Evolutionary conservation across 345 rosid genomes (phyloP).

Genomic region (Dovyalis caffra): DNA sequence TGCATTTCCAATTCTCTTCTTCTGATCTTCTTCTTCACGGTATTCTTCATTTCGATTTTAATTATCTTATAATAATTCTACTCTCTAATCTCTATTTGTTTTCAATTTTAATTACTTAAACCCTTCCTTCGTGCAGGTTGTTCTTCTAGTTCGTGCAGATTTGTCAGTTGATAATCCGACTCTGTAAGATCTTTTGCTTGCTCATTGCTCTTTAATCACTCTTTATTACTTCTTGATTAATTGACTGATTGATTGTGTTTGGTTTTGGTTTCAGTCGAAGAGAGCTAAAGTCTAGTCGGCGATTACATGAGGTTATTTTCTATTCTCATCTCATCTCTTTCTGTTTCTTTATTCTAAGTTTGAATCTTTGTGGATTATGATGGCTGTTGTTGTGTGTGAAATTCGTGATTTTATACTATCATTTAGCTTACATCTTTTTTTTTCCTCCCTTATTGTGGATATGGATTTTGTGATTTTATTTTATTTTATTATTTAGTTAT

Average conservation of each 20-base stretch:
- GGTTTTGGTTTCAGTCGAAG: constrained; percentile 35
- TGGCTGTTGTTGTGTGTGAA: neutral
- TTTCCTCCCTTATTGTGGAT: no score
- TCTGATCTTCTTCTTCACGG: constrained; percentile 27
- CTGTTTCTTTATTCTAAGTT: neutral
- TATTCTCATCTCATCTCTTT: no score
- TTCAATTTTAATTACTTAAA: neutral
- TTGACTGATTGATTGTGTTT: constrained; percentile 4
- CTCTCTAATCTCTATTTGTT: neutral
- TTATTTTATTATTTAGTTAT: neutral
- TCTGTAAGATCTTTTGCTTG: constrained; percentile 35
- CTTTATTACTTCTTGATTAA: neutral
- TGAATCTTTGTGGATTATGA: neutral
- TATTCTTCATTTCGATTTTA: neutral
- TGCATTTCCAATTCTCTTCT: no score
- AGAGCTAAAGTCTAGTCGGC: constrained; percentile 36
- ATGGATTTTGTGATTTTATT: neutral
- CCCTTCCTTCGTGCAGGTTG: neutral
- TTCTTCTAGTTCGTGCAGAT: constrained; percentile 42
- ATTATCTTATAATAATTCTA: neutral
- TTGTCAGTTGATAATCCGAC: constrained; percentile 24
- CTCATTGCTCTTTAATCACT: neutral
- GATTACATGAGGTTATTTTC: constrained; percentile 19
- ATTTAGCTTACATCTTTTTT: neutral
- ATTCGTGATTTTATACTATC: neutral